These are phyloP conservation scores for Talaromyces islandicus DNA, from an alignment of 2,329 filamentous ascomycete genomes.

Conservation along the genomic window DNA sequence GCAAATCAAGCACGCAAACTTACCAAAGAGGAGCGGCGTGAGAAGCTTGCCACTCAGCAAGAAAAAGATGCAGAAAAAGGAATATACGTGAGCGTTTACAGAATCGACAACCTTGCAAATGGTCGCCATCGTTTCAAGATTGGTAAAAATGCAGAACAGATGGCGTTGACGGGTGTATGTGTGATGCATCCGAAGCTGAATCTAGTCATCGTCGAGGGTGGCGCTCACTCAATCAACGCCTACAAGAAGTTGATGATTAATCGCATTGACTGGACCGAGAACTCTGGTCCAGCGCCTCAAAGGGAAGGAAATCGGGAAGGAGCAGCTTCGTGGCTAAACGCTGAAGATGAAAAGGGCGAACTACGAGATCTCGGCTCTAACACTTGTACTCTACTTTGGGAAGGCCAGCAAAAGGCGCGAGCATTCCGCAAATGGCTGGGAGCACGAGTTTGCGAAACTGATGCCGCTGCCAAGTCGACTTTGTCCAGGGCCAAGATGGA, in stretches of 20 bases:
- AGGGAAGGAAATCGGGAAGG: constrained; percentile 41
- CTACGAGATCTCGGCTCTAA: constrained; percentile 79
- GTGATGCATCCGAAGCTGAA: constrained; percentile 86
- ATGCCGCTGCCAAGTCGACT: constrained; percentile 77
- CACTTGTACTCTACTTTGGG: constrained; percentile 77
- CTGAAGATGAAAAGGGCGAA: constrained; percentile 70
- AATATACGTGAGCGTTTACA: constrained; percentile 81
- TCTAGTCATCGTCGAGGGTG: constrained; percentile 86
- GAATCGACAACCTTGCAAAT: constrained; percentile 81
- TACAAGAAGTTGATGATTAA: constrained; percentile 93
- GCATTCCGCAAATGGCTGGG: constrained; percentile 84
- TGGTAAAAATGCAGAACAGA: constrained; percentile 83
- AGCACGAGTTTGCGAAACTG: constrained; percentile 80
- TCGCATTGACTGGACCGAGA: constrained; percentile 93
- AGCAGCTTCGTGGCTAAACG: constrained; percentile 66
- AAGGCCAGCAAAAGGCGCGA: constrained; percentile 76
- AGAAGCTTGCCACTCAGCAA: constrained; percentile 78
- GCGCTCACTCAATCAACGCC: constrained; percentile 70
- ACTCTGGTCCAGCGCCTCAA: constrained; percentile 58
- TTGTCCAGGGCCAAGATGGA: constrained; percentile 82
- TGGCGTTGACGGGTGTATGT: constrained; percentile 80
- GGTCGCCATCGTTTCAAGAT: constrained; percentile 93
- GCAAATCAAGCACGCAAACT: constrained; percentile 81
- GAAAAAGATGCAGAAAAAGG: constrained; percentile 83
- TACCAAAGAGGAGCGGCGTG: constrained; percentile 77